A percentile compares a stretch with the other conserved stretches of the same genome.
phyloP scores from a whole-genome alignment of 169 alveolate genomes.

The Besnoitia besnoiti region DNA sequence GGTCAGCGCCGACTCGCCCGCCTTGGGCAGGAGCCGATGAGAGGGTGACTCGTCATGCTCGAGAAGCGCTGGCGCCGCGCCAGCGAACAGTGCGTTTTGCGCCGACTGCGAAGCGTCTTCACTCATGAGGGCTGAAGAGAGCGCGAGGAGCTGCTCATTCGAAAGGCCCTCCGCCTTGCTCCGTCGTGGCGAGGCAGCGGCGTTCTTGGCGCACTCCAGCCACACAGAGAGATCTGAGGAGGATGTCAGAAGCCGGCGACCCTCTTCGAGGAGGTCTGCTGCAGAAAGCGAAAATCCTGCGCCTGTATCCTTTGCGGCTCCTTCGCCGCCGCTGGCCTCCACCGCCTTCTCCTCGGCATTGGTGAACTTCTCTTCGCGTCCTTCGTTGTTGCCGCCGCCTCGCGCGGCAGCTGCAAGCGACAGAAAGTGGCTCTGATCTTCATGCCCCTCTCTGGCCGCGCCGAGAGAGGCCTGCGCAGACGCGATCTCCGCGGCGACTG shows the following conservation, averaged over 20 bases:
- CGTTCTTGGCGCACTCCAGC: neutral
- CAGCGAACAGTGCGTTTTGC: neutral
- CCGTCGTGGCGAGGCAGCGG: neutral
- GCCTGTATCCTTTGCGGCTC: neutral
- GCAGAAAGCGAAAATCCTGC: neutral
- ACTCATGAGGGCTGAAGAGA: neutral
- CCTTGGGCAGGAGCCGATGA: neutral
- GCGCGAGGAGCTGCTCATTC: neutral
- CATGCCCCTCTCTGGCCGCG: neutral
- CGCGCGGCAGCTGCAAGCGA: neutral
- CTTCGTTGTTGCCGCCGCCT: neutral
- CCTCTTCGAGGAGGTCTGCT: neutral
- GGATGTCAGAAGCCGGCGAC: neutral
- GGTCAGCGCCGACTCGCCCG: neutral
- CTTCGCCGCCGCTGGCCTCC: neutral
- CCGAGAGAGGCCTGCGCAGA: neutral
- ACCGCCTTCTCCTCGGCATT: neutral
- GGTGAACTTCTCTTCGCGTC: neutral
- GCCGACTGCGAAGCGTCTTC: neutral
- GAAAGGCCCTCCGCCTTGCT: neutral
- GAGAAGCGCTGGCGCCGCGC: neutral
- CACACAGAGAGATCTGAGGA: neutral
- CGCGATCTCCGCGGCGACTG: slow-evolving; percentile 3
- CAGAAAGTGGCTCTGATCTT: neutral
- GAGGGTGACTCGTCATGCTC: neutral